These are phyloP conservation scores for Microcyclosporella mali DNA, from an alignment of 2,329 filamentous ascomycete genomes.

Conservation along the genomic window DNA sequence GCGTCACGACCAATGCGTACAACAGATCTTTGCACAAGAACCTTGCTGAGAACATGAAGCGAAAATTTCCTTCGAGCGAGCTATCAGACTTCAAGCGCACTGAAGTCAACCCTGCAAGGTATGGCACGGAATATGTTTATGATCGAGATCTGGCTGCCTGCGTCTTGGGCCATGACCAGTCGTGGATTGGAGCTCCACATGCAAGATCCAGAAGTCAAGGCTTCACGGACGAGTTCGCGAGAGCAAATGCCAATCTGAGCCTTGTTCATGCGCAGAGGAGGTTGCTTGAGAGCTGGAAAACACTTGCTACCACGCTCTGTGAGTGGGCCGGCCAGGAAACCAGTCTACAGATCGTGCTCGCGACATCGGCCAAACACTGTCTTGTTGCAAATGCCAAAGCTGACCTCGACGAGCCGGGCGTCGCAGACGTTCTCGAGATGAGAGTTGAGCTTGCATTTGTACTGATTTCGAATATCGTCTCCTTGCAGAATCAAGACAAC, in stretches of 20 bases:
- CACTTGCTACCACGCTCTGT: conserved; percentile 76
- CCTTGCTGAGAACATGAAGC: conserved; percentile 75
- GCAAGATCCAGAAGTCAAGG: conserved; percentile 52
- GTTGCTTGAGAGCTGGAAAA: conserved; percentile 84
- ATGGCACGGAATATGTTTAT: conserved; percentile 79
- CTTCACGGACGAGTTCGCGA: conserved; percentile 74
- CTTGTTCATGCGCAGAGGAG: conserved; percentile 85
- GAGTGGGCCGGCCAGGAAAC: conserved; percentile 49
- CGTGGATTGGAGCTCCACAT: conserved; percentile 57
- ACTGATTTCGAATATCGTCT: conserved; percentile 71
- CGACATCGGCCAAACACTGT: conserved; percentile 69
- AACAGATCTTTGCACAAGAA: conserved; percentile 83
- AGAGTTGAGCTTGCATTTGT: conserved; percentile 77
- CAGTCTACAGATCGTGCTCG: conserved; percentile 61
- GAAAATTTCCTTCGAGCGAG: conserved; percentile 66
- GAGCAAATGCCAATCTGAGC: conserved; percentile 84
- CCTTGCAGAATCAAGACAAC: conserved; percentile 41
- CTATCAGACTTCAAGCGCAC: conserved; percentile 79
- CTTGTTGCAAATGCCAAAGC: conserved; percentile 68
- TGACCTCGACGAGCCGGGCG: conserved; percentile 72
- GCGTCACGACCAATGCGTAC: conserved; percentile 71
- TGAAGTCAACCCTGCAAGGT: conserved; percentile 39
- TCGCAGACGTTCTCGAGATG: conserved; percentile 67
- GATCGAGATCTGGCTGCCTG: conserved; percentile 67
- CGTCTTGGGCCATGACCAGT: conserved; percentile 69